phyloP scores from a whole-genome alignment of 176 grass and related monocot genomes.

The Carex cristatella region DNA sequence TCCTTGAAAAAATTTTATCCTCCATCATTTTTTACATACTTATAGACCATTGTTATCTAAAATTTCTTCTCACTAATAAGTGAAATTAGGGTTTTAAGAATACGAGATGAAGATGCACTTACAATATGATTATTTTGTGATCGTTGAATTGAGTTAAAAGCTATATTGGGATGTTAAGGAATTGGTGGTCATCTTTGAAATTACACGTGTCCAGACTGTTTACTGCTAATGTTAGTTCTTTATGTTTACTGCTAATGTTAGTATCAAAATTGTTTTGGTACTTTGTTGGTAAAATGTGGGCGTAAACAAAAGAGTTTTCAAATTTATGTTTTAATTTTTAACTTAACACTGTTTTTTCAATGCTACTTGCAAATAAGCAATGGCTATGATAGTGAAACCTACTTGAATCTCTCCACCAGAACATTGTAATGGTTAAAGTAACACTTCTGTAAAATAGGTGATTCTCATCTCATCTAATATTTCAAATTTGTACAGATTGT shows the following conservation, averaged over 20 bases:
- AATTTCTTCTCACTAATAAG: not conserved
- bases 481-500: conserved; percentile 18
- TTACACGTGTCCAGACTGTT: not conserved
- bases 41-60: not conserved
- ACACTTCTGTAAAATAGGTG: not conserved
- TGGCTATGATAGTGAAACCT: not conserved
- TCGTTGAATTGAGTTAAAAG: not conserved
- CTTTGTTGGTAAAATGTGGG: not conserved
- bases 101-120: not conserved
- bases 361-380: not conserved
- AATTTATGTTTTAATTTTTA: not conserved
- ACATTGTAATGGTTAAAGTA: not conserved
- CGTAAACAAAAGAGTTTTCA: not conserved
- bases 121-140: not conserved
- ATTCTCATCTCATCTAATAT: not conserved
- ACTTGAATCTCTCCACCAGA: not conserved
- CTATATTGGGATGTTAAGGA: not conserved
- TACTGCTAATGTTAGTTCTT: not conserved
- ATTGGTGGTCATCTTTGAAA: not conserved
- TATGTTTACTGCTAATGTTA: not conserved
- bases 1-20: not conserved
- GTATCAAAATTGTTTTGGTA: not conserved
- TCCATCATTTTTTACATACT: not conserved
- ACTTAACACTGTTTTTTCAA: not conserved
- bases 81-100: not conserved